These are phyloP conservation scores for Boletus reticuloceps DNA, from an alignment of 768 basidiomycete species.

Conservation along the genomic window DNA sequence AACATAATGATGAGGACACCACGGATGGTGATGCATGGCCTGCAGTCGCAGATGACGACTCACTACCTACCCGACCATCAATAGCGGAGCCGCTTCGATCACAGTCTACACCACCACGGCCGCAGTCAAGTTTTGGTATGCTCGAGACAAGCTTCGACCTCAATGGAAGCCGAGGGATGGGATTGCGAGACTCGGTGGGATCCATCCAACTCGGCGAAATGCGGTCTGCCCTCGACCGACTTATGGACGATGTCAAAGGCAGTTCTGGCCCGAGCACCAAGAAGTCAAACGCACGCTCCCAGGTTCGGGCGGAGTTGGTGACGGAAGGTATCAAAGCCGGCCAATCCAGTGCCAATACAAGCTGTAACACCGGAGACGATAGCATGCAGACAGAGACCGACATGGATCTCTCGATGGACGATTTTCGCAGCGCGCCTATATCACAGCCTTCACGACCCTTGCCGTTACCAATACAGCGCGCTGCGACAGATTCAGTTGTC, in stretches of 20 bases:
- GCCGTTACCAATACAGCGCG: conserved; percentile 41
- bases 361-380: conserved; percentile 30
- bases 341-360: conserved; percentile 34
- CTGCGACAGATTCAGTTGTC: conserved; percentile 49
- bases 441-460: conserved; percentile 1
- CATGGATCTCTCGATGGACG: conserved; percentile 28
- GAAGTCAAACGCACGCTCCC: conserved; percentile 9
- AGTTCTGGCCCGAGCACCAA: conserved; percentile 26
- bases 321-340: conserved; percentile 34
- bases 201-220: conserved; percentile 64
- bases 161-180: conserved; percentile 21
- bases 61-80: not conserved
- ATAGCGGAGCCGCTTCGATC: conserved; percentile 5
- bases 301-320: conserved; percentile 26
- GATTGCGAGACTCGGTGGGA: conserved; percentile 40
- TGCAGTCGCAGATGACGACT: not conserved
- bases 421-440: conserved; percentile 21
- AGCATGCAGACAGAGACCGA: conserved; percentile 32
- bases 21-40: not conserved
- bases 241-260: conserved; percentile 64
- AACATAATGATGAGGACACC: not conserved
- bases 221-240: conserved; percentile 67
- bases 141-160: conserved; percentile 25
- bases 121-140: conserved; percentile 14
- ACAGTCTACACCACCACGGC: conserved; percentile 4